Evolutionary conservation across 164 flowering plant species (phyloP), one percentile per base, ranked within the genome.

Genomic region (Macadamia integrifolia): DNA sequence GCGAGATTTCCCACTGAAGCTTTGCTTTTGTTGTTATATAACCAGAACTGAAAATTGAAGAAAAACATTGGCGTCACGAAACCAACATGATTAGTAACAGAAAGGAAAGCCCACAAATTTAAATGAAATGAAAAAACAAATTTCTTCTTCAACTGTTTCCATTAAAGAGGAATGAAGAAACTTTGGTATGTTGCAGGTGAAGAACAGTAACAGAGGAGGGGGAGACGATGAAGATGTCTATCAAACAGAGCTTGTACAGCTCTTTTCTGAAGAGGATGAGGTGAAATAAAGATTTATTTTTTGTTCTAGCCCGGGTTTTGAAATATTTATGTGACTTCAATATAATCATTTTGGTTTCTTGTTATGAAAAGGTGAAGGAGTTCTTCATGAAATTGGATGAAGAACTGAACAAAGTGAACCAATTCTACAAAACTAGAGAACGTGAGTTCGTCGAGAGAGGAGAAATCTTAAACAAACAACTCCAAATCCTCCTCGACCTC

Each of bases 251-350:
- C 93, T 91, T 35, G 75, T 71, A 60, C 87, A 85, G 46, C 70
- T 88, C 43, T 86, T 85, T 66, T 85, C 96, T 0, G 87, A 84
- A 67, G 93, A 86, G 62, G 93, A 91, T 62, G 97, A 88, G 92
- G 97, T 93, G 79, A 8, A 8, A 8, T 46, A 46, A 46, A 8
- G 50, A 46, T 46, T 9, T 0, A 8, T 3, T 46, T 9, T 46
- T 46, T 23, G 23, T 23, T 46, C 7, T 46, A 8, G 13, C 50
- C 7, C 50, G 3, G 3, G 50, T 8, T 46, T 46, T 46, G 50
- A 46, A 8, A 1, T 8, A 3, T 3, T 3, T 1, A 46, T 46
- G 50, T 46, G 9, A 8, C 7, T 8, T 46, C 7, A 8, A 8
- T 46, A 46, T 46, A 3, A n/a, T 44, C 3, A 52, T 18, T 61